A percentile compares a stretch with the other conserved stretches of the same genome.
Evolutionary conservation across 129 eudicot species (phyloP).

Genomic region (Saposhnikovia divaricata): DNA sequence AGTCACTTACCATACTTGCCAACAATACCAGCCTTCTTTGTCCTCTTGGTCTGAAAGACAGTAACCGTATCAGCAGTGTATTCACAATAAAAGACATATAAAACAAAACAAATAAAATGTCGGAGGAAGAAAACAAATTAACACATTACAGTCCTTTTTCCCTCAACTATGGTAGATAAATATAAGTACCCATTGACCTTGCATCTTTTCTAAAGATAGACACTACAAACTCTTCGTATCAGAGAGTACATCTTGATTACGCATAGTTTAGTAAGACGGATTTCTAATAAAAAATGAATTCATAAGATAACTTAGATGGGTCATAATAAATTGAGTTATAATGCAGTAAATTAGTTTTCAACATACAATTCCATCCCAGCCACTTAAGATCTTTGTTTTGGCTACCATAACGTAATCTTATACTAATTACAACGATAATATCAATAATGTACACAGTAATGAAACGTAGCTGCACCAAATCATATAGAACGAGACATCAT

Average conservation of each 20-base stretch:
- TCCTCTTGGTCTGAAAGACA: slow-evolving; percentile 33
- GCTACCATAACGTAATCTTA: too few relatives aligned
- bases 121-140: not conserved
- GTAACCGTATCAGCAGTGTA: not conserved
- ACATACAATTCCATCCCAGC: not conserved
- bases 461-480: not conserved
- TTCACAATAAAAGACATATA: not conserved
- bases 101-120: not conserved
- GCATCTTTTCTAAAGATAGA: too few relatives aligned
- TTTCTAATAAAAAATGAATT: not conserved
- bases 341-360: not conserved
- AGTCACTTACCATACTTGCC: slow-evolving; percentile 35
- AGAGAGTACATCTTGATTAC: not conserved
- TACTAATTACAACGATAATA: not conserved
- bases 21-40: slow-evolving; percentile 47
- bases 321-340: not conserved
- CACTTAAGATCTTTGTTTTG: not conserved
- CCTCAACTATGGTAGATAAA: not conserved
- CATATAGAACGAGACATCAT: not conserved
- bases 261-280: not conserved
- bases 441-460: not conserved
- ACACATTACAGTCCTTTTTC: not conserved
- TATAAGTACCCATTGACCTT: too few relatives aligned
- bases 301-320: not conserved
- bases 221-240: too few relatives aligned